phyloP scores from a whole-genome alignment of 805 yeast species.

The Alloascoidea africana region DNA sequence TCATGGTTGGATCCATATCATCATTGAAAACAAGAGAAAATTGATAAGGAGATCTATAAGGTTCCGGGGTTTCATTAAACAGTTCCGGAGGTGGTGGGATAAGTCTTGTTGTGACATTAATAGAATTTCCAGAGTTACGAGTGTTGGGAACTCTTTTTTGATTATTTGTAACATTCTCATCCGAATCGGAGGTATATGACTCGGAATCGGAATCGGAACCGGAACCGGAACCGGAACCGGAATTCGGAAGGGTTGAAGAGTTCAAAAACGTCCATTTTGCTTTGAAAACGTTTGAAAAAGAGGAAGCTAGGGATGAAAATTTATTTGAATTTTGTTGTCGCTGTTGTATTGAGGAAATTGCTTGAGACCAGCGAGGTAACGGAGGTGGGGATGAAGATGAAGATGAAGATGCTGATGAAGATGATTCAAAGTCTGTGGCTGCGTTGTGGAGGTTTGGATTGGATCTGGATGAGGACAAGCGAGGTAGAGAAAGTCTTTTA shows the following conservation, averaged over 20 bases:
- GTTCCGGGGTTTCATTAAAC: neutral
- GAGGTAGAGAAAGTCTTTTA: no score
- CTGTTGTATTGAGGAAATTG: neutral
- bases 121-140: no score
- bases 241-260: no score
- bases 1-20: neutral
- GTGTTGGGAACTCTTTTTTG: no score
- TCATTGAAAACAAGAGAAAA: neutral
- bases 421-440: no score
- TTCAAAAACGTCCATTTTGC: neutral
- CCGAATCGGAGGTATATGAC: no score
- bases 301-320: neutral
- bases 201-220: neutral
- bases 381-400: no score
- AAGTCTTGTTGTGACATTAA: neutral
- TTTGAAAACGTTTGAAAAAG: neutral
- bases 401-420: no score
- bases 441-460: no score
- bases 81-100: slow-evolving; percentile 1
- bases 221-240: neutral
- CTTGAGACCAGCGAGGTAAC: no score
- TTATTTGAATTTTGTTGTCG: neutral
- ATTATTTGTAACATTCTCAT: no score
- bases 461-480: no score
- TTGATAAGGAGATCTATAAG: neutral